phyloP scores from a whole-genome alignment of 2,329 filamentous ascomycete genomes.

The Blastomyces emzantsi region DNA sequence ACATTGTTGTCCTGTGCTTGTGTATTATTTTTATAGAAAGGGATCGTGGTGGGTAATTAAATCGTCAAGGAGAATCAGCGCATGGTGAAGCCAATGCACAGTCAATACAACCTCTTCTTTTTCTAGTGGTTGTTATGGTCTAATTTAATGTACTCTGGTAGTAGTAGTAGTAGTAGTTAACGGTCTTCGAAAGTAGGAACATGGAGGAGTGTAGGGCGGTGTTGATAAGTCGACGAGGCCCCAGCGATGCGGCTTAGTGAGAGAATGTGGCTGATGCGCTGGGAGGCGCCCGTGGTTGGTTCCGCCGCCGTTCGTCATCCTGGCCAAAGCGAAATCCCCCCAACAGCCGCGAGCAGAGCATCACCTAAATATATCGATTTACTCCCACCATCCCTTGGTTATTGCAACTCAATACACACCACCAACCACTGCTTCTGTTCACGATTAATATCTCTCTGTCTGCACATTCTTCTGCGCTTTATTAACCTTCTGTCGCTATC shows the following conservation, averaged over 20 bases:
- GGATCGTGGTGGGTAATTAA: not conserved
- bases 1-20: constrained; percentile 22
- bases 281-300: not conserved
- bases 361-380: not conserved
- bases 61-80: not conserved
- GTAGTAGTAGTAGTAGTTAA: too few relatives aligned
- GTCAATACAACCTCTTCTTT: not conserved
- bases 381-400: not conserved
- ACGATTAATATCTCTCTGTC: not conserved
- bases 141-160: not conserved
- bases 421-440: not conserved
- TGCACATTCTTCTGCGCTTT: not conserved
- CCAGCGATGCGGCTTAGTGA: not conserved
- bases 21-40: not conserved
- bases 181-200: not conserved
- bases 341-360: not conserved
- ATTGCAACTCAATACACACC: not conserved
- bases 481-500: not conserved
- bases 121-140: not conserved
- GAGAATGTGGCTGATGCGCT: not conserved
- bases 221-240: not conserved
- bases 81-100: not conserved
- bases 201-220: not conserved
- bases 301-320: constrained; percentile 4
- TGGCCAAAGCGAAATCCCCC: not conserved